Conservation (phyloP, 1,284 basidiomycete species). For the Trametes versicolor region DNA sequence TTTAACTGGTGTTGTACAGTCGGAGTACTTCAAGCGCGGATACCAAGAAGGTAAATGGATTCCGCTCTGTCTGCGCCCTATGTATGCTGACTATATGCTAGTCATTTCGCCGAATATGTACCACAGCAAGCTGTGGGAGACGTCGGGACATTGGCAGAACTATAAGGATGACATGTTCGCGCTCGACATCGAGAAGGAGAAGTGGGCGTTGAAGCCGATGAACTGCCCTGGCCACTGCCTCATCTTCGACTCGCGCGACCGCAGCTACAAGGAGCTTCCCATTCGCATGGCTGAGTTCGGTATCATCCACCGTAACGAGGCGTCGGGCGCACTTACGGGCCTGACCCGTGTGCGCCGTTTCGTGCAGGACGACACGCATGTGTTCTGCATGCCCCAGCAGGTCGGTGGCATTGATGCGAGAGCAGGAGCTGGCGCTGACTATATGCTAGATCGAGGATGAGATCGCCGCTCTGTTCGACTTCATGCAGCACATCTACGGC, state of each 20-base stretch:
- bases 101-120: slow-evolving; percentile 99
- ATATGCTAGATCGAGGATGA: slow-evolving; percentile 82
- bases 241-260: slow-evolving; percentile 95
- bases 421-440: not conserved
- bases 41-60: slow-evolving; percentile 89
- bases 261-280: slow-evolving; percentile 96
- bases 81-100: slow-evolving; percentile 39
- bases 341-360: slow-evolving; percentile 95
- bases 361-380: slow-evolving; percentile 96
- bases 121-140: slow-evolving; percentile 97
- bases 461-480: slow-evolving; percentile 90
- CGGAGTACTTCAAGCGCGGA: slow-evolving; percentile 87
- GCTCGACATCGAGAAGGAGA: slow-evolving; percentile 95
- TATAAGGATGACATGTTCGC: slow-evolving; percentile 98
- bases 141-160: slow-evolving; percentile 98
- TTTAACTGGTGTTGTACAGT: slow-evolving; percentile 47
- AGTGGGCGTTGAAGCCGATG: slow-evolving; percentile 97
- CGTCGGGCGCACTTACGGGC: slow-evolving; percentile 93
- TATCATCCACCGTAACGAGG: slow-evolving; percentile 97
- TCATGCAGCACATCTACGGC: slow-evolving; percentile 94
- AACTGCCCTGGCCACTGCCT: slow-evolving; percentile 99
- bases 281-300: slow-evolving; percentile 99
- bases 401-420: slow-evolving; percentile 47
- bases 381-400: slow-evolving; percentile 97
- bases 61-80: too few relatives aligned